Evolutionary conservation across 805 yeast species (phyloP), one percentile per base, ranked within the genome.

Genomic region (Cyberlindnera meyerae): DNA sequence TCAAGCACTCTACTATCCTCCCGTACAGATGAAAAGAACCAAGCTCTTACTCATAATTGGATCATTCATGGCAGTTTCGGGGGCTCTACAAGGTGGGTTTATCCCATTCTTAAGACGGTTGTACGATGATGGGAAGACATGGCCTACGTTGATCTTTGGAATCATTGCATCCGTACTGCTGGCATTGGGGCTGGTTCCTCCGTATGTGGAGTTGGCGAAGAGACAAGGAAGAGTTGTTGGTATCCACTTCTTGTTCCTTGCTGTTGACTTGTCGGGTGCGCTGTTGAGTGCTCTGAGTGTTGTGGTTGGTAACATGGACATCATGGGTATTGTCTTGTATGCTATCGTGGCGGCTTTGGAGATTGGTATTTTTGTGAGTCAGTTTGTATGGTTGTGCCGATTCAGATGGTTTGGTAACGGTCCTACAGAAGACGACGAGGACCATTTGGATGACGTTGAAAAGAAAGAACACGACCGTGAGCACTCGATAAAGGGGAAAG

Each of bases 221-320:
- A 68, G 96, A 40, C 58, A 74, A 32, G 97, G 97, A 2, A 65
- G 86, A 24, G 97, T 89, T 1, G 77, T 88, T 1, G 98, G 98
- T 0, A 82, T 90, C 52, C 88, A 88, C 53, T 87, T 90, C 54
- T 44, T 82, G 6, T 90, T 90, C 46, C 64, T 90, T 38, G 55
- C 66, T 8, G 65, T 89, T 61, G 97, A 90, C 57, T 72, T 85
- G 8, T 43, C 73, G 25, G 98, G 98, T 8, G 96, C 97, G 0
- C 59, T 85, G 25, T 75, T 87, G 40, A 84, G 94, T 3, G 72
- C 85, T 65, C 61, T 73, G 29, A 75, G 84, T 61, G 71, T 71
- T 39, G 61, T 67, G 3, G 65, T 77, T 26, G 88, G 77, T 6
- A 64, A 68, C 31, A 51, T 81, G 55, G 94, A 86, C 55, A 54